Conservation (phyloP, 495 filamentous ascomycete species). For the Aspergillus wentii region DNA sequence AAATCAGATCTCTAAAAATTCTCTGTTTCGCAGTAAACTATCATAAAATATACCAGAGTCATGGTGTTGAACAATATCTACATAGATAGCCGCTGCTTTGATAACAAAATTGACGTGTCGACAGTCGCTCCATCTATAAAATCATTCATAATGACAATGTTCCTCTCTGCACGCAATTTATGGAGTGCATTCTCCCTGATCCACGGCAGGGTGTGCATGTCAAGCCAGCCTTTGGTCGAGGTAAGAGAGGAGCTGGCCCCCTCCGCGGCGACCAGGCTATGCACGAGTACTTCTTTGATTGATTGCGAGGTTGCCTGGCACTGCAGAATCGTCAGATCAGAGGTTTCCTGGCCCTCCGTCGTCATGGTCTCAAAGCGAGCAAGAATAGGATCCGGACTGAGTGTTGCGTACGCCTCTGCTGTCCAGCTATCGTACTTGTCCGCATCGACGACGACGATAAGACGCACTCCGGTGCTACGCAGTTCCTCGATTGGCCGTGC, state of each 20-base stretch:
- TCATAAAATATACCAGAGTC: too few relatives aligned
- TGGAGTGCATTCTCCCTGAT: constrained; percentile 33
- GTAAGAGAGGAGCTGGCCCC: constrained; percentile 37
- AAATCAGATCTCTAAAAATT: too few relatives aligned
- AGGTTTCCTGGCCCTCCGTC: constrained; percentile 26
- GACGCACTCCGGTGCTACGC: constrained; percentile 34
- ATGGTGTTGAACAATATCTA: too few relatives aligned
- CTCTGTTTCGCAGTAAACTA: too few relatives aligned
- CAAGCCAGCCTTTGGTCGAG: constrained; percentile 48
- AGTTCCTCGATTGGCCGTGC: constrained; percentile 32
- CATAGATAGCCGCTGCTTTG: constrained; percentile 16
- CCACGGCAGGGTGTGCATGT: constrained; percentile 47
- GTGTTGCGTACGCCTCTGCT: constrained; percentile 45
- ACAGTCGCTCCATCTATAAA: constrained; percentile 51
- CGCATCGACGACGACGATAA: constrained; percentile 40
- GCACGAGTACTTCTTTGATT: constrained; percentile 40
- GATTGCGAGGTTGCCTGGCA: constrained; percentile 52
- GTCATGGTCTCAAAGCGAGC: constrained; percentile 34
- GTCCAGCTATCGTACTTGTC: constrained; percentile 48
- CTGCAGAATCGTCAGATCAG: constrained; percentile 45
- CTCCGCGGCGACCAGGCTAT: constrained; percentile 38
- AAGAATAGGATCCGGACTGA: constrained; percentile 42
- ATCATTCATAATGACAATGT: constrained; percentile 51
- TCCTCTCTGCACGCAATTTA: constrained; percentile 26
- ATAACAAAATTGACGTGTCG: constrained; percentile 35